phyloP scores from a whole-genome alignment of 164 flowering plant genomes.

The Vitis riparia region DNA sequence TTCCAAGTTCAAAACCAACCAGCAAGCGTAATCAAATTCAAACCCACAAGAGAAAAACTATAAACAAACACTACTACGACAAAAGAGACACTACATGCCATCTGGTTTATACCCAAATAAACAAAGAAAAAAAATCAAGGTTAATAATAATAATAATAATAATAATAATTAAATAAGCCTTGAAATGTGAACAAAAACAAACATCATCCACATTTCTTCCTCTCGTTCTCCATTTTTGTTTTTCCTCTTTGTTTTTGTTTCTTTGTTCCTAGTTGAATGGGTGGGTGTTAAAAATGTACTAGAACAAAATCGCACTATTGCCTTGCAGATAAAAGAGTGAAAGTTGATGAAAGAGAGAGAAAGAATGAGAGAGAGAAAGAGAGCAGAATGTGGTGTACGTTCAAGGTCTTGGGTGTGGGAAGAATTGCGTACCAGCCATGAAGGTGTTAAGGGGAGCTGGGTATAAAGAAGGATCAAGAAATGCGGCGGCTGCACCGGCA shows the following conservation, averaged over 20 bases:
- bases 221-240: not conserved
- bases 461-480: conserved; percentile 58
- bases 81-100: not conserved
- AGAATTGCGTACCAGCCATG: conserved; percentile 72
- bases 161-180: conserved; percentile 2
- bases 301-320: conserved; percentile 8
- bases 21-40: conserved; percentile 23
- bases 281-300: conserved; percentile 5
- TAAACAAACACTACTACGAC: not conserved
- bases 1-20: conserved; percentile 28
- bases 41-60: not conserved
- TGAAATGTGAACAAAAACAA: conserved; percentile 13
- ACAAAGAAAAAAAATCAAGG: not conserved
- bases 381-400: not conserved
- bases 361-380: not conserved
- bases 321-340: not conserved
- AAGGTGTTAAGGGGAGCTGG: conserved; percentile 54
- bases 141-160: not conserved
- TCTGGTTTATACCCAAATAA: not conserved
- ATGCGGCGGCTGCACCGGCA: conserved; percentile 15
- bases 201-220: conserved; percentile 3
- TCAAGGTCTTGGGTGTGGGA: conserved; percentile 60
- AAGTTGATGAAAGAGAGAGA: not conserved
- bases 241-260: not conserved
- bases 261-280: conserved; percentile 11